Conservation (phyloP, 1,284 basidiomycete genomes). For the Boletus semigastroideus region DNA sequence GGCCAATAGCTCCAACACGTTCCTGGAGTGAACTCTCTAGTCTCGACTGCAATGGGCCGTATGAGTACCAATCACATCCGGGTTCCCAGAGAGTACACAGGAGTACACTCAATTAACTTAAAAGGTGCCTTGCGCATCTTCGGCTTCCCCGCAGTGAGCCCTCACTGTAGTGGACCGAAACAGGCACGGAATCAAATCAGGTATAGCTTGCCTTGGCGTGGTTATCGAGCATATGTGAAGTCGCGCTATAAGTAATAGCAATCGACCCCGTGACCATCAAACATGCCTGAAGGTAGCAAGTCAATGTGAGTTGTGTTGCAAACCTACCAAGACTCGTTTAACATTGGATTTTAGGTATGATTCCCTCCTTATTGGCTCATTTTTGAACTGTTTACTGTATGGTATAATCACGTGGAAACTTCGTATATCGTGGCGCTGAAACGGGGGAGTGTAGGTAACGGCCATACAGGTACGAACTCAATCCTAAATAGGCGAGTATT, state of each 20-base stretch:
- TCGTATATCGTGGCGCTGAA: conserved; percentile 1
- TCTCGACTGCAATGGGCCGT: too few relatives aligned
- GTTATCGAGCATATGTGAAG: too few relatives aligned
- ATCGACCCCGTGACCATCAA: not conserved
- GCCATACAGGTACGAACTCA: conserved; percentile 9
- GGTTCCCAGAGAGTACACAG: too few relatives aligned
- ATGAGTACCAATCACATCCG: too few relatives aligned
- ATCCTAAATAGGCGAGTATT: not conserved
- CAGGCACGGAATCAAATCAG: too few relatives aligned
- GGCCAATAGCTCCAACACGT: too few relatives aligned
- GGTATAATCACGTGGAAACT: conserved; percentile 35
- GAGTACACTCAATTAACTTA: too few relatives aligned
- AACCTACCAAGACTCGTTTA: not conserved
- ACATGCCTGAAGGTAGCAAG: conserved; percentile 2
- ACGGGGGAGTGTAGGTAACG: conserved; percentile 1
- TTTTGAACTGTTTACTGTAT: conserved; percentile 47
- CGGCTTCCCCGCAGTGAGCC: too few relatives aligned
- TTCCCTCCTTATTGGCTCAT: conserved; percentile 45
- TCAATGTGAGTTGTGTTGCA: conserved; percentile 1
- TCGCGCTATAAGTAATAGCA: conserved; percentile 1
- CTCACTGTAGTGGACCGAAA: too few relatives aligned
- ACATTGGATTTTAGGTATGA: conserved; percentile 36
- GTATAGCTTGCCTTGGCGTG: too few relatives aligned
- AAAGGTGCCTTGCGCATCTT: too few relatives aligned
- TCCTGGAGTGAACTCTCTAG: too few relatives aligned